Evolutionary conservation across 2,329 filamentous ascomycete species (phyloP).

Genomic region (Colletotrichum incanum): DNA sequence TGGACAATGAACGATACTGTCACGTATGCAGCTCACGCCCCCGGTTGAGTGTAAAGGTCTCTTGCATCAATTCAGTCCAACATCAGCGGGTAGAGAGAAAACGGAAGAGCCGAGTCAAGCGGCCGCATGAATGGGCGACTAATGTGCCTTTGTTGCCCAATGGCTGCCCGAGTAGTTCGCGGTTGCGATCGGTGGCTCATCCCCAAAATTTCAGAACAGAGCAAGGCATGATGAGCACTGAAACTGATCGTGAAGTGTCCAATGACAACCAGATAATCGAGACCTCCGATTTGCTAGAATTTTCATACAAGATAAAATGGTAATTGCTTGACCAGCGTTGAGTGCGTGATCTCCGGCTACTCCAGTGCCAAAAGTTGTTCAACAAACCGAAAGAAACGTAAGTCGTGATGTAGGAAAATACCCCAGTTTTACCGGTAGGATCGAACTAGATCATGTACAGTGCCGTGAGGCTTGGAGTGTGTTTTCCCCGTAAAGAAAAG

Average conservation of each 20-base stretch:
- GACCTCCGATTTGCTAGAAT: background rate
- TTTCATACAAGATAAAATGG: slow-evolving; percentile 13
- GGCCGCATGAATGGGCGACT: background rate
- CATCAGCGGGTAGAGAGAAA: background rate
- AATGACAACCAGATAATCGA: background rate
- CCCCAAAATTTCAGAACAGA: background rate
- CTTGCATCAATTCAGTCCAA: background rate
- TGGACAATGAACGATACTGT: no score
- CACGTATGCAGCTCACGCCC: no score
- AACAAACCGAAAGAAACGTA: slow-evolving; percentile 10
- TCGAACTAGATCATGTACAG: slow-evolving; percentile 11
- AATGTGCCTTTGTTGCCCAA: slow-evolving; percentile 1
- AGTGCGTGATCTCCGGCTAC: background rate
- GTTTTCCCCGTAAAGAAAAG: slow-evolving; percentile 1
- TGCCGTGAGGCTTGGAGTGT: slow-evolving; percentile 34
- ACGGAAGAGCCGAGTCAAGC: background rate
- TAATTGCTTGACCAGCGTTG: background rate
- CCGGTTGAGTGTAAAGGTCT: no score
- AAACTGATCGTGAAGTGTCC: background rate
- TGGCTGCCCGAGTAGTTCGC: slow-evolving; percentile 15
- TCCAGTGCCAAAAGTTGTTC: background rate
- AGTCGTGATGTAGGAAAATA: slow-evolving; percentile 19
- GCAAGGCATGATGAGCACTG: background rate
- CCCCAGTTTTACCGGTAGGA: slow-evolving; percentile 16
- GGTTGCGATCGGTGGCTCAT: slow-evolving; percentile 8